Evolutionary conservation across 495 filamentous ascomycete species (phyloP).

Genomic region (Lepidopterella palustris): DNA sequence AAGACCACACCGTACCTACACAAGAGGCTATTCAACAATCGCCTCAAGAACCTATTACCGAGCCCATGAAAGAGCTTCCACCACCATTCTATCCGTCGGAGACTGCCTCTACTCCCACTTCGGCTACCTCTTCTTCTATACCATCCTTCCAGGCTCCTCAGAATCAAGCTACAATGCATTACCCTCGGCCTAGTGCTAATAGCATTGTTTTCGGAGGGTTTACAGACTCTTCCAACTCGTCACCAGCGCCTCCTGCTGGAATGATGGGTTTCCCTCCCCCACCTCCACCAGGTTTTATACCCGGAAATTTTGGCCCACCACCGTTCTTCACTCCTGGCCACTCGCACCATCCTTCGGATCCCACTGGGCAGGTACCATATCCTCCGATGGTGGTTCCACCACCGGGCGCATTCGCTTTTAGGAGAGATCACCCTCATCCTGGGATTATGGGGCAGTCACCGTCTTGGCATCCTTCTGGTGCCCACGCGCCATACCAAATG

Average conservation of each 20-base stretch:
- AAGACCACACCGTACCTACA: background rate
- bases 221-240: slow-evolving; percentile 31
- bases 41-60: background rate
- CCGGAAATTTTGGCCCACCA: slow-evolving; percentile 16
- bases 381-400: slow-evolving; percentile 14
- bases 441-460: background rate
- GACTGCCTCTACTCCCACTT: slow-evolving; percentile 16
- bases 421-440: slow-evolving; percentile 6
- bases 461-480: background rate
- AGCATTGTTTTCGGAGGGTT: slow-evolving; percentile 33
- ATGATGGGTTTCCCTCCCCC: slow-evolving; percentile 15
- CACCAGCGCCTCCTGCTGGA: slow-evolving; percentile 25
- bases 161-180: slow-evolving; percentile 11
- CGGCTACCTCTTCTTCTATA: slow-evolving; percentile 16
- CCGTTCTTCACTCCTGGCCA: slow-evolving; percentile 27
- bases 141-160: background rate
- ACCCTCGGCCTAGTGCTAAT: slow-evolving; percentile 28
- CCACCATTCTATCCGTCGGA: slow-evolving; percentile 31
- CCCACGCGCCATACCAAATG: slow-evolving; percentile 1
- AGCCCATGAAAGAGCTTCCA: slow-evolving; percentile 21
- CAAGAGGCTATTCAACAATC: background rate
- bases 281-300: slow-evolving; percentile 18
- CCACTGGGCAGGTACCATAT: slow-evolving; percentile 17
- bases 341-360: slow-evolving; percentile 30
- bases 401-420: slow-evolving; percentile 3